Evolutionary conservation across 2,329 filamentous ascomycete genomes (phyloP).

Genomic region (Lecanoromycetidae sp.): DNA sequence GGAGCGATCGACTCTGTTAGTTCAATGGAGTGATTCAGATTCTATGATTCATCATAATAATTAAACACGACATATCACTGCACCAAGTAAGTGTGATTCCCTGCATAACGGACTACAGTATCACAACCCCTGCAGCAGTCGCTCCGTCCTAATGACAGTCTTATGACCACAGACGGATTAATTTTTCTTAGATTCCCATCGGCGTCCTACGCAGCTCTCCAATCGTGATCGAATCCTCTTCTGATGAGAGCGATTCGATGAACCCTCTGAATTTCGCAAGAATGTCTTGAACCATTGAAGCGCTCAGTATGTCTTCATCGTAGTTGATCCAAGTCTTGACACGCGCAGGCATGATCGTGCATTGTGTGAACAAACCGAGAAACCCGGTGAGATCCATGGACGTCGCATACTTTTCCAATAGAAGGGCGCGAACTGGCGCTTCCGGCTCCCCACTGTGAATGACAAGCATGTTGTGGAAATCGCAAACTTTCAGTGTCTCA

Average conservation of each 20-base stretch:
- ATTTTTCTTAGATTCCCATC: background rate
- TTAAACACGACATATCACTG: background rate
- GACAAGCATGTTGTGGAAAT: background rate
- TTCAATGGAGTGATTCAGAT: background rate
- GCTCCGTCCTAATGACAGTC: background rate
- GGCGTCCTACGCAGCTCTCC: background rate
- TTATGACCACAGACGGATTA: background rate
- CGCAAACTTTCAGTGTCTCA: background rate
- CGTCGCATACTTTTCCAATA: background rate
- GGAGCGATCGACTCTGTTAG: background rate
- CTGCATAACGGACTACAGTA: background rate
- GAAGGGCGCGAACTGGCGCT: background rate
- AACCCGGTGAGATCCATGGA: background rate
- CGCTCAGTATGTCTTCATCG: background rate
- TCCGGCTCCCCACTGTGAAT: background rate
- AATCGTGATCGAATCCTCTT: background rate
- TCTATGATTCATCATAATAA: background rate
- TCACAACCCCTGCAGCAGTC: background rate
- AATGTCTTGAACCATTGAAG: background rate
- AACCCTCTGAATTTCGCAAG: background rate
- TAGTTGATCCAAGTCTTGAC: background rate
- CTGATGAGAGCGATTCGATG: background rate
- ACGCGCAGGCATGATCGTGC: background rate
- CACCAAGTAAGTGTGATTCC: background rate
- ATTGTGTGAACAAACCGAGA: background rate